Base-by-base conservation (phyloP, 75 land plant species). In the Selaginella moellendorffii region DNA sequence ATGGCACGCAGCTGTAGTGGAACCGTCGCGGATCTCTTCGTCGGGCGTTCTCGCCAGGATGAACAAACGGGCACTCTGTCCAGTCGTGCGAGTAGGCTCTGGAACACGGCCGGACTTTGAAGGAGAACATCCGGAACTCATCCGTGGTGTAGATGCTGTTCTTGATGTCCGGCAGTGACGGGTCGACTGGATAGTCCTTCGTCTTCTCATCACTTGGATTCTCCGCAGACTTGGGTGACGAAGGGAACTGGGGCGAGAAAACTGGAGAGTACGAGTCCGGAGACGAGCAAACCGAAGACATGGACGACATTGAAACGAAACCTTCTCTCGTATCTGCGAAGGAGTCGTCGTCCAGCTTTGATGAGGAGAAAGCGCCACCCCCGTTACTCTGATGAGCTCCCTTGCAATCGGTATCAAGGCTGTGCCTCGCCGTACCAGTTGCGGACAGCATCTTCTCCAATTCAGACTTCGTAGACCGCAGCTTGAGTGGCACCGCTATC, bases 1-100 rank as follows among this genome's bases (percentile, higher is more conserved):
- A 86, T 0, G 88, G 91, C 1, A 87, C 91, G 58, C 85, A 87
- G 69, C 80, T 87, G 71, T 87, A 87, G 42, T 75, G 76, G 52
- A 75, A 82, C 71, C 77, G 81, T 56, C 81, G 22, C 2, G 88
- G 91, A n/a, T n/a, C n/a, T 61, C 91, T 68, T 24, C 91, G 36
- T 53, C 88, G 64, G 0, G 91, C 91, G 53, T 87, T 87, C 75
- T 87, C 85, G 25, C 91, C n/a, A 88, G 5, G 70, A 65, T 0
- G 65, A 31, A 0, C 36, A 54, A 62, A 75, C 68, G 25, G 78
- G 67, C 0, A 65, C 46, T 26, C 64, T 68, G n/a, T 54, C 63
- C 62, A 67, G 20, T 23, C 28, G 14, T 26, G 28, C 24, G 36
- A 18, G 14, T 24, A 21, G 21, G 46, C 26, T 54, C 30, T 54